Conservation (phyloP, 129 eudicot genomes). For the Chrysanthemum seticuspe region DNA sequence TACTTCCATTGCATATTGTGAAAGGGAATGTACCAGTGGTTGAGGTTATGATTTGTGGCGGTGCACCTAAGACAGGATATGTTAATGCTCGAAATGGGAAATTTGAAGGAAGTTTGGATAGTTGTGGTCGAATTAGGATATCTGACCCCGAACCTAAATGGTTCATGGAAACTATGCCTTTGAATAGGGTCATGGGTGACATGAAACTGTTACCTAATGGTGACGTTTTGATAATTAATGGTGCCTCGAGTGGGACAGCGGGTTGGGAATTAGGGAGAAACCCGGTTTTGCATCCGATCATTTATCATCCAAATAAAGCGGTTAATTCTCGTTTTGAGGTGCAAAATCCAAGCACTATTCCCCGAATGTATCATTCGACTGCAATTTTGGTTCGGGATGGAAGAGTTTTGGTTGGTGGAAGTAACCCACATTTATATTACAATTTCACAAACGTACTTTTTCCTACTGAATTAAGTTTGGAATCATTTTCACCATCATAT, state of each 20-base stretch:
- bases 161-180: slow-evolving; percentile 72
- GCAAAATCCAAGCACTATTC: slow-evolving; percentile 40
- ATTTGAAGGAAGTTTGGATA: slow-evolving; percentile 47
- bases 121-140: slow-evolving; percentile 57
- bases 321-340: slow-evolving; percentile 42
- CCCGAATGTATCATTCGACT: slow-evolving; percentile 72
- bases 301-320: slow-evolving; percentile 41
- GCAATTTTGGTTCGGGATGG: slow-evolving; percentile 62
- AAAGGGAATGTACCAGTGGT: too few species aligned
- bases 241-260: slow-evolving; percentile 52
- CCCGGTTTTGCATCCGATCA: slow-evolving; percentile 57
- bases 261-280: slow-evolving; percentile 64
- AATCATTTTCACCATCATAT: slow-evolving; percentile 72
- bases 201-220: slow-evolving; percentile 62
- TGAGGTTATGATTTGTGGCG: too few species aligned
- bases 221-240: slow-evolving; percentile 57
- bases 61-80: slow-evolving; percentile 30
- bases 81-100: slow-evolving; percentile 36
- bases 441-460: slow-evolving; percentile 51
- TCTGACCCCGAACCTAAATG: slow-evolving; percentile 57
- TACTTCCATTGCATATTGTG: too few species aligned
- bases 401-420: slow-evolving; percentile 61
- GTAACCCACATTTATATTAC: slow-evolving; percentile 58
- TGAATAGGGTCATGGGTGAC: slow-evolving; percentile 69
- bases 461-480: slow-evolving; percentile 75